Base-by-base conservation (phyloP, 208 protist species). In the Acanthamoeba polyphaga region DNA sequence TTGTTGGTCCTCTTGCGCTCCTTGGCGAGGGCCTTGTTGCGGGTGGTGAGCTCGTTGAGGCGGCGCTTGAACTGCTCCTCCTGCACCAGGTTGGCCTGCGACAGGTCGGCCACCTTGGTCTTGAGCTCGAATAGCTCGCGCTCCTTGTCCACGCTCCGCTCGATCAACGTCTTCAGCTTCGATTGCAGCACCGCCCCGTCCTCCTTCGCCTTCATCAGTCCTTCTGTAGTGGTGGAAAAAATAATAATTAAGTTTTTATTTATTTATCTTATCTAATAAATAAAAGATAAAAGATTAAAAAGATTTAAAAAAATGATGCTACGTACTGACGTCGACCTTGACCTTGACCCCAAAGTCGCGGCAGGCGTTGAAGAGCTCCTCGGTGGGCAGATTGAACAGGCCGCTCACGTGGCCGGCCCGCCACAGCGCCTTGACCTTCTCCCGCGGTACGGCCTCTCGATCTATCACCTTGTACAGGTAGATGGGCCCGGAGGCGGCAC, bases 361-460 rank as follows among this genome's bases (percentile, higher is more conserved):
- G 85, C 85, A 92, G 53, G 85, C 85, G 7, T 92, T 34, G 60
- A 92, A 92, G n/a, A 92, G 85, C 60, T 92, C 85, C 60, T 92
- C 85, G 49, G 85, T 92, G 53, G 85, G 85, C 7, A 92, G 85
- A 55, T 92, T 92, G 64, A 92, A 92, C 2, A 92, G 60, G 29
- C 85, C 85, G 27, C 60, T 92, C 8, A 92, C 85, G 34, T 74
- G 46, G 60, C 85, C 85, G 24, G 19, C 85, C 1, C 64, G 55
- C 85, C 85, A 92, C 60, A 92, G 85, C n/a, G 13, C 32, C 60
- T 55, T 43, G 32, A 74, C 85, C 32, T 92, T 55, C 7, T 70
- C 85, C 7, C 85, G 85, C 10, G 60, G 22, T 29, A 92, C 74
- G 1, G 12, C n/a, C 60, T 92, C 85, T 15, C 85, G 32, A 22